These are phyloP conservation scores for Mycocentrospora acerina DNA, from an alignment of 2,329 filamentous ascomycete genomes.

Conservation along the genomic window DNA sequence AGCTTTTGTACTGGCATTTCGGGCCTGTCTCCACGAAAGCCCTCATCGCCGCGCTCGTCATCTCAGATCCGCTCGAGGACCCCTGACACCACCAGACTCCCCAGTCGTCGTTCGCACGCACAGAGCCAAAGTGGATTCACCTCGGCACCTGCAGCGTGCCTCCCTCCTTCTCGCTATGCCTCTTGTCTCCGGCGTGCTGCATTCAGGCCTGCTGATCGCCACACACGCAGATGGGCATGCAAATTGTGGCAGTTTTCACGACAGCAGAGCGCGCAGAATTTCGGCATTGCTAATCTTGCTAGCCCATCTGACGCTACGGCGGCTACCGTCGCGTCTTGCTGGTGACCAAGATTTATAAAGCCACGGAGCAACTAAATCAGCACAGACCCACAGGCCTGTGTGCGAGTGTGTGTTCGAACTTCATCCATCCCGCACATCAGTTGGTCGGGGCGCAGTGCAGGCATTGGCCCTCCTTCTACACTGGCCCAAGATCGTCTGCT, in stretches of 20 bases:
- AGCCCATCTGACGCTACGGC: conserved; percentile 26
- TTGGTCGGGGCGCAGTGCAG: conserved; percentile 36
- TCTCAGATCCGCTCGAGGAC: conserved; percentile 24
- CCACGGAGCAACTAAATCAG: background rate
- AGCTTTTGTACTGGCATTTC: conserved; percentile 24
- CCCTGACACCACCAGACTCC: conserved; percentile 28
- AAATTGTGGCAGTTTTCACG: too few species aligned
- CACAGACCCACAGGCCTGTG: conserved; percentile 19
- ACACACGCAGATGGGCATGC: too few species aligned
- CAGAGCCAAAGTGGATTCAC: conserved; percentile 32
- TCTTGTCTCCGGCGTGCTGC: conserved; percentile 8
- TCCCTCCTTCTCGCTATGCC: conserved; percentile 15
- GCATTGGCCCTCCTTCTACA: conserved; percentile 32
- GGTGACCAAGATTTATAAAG: background rate
- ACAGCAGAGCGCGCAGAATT: background rate
- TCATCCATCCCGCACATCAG: conserved; percentile 45
- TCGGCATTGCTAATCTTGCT: conserved; percentile 3
- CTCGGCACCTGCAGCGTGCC: conserved; percentile 21
- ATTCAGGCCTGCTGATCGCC: too few species aligned
- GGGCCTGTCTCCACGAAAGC: conserved; percentile 24
- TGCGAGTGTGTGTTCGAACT: conserved; percentile 11
- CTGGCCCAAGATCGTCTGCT: conserved; percentile 35
- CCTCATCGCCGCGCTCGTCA: conserved; percentile 22
- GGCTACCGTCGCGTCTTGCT: conserved; percentile 17
- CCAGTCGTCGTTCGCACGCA: conserved; percentile 33